Percentiles rank a stretch among this genome's conserved stretches.
These are phyloP conservation scores for Lipomyces starkeyi DNA, from an alignment of 805 yeast species.

Conservation along the genomic window DNA sequence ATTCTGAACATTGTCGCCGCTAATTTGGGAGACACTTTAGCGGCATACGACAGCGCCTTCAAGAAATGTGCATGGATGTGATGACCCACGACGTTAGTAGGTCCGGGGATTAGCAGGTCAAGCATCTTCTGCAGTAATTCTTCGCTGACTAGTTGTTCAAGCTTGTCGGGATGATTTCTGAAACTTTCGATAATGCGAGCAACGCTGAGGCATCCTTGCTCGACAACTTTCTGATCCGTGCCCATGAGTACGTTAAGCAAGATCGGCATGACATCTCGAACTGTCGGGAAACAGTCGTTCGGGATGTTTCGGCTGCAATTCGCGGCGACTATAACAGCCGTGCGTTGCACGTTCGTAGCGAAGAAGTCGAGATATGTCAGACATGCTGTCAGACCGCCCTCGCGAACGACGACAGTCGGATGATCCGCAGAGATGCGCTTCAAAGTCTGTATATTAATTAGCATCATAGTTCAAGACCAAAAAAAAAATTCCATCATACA, in stretches of 20 bases:
- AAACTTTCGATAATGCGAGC: slow-evolving; percentile 63
- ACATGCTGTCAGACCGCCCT: slow-evolving; percentile 69
- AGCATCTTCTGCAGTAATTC: slow-evolving; percentile 45
- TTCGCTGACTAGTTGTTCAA: slow-evolving; percentile 53
- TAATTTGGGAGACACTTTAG: slow-evolving; percentile 52
- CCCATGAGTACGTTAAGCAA: slow-evolving; percentile 59
- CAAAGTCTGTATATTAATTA: slow-evolving; percentile 52
- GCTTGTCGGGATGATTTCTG: slow-evolving; percentile 49
- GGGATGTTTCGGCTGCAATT: slow-evolving; percentile 64
- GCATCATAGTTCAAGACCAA: slow-evolving; percentile 67
- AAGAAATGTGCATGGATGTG: slow-evolving; percentile 29
- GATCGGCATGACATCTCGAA: slow-evolving; percentile 64
- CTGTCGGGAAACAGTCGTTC: slow-evolving; percentile 51
- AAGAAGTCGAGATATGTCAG: slow-evolving; percentile 83
- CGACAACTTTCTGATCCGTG: slow-evolving; percentile 64
- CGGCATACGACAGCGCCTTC: slow-evolving; percentile 54
- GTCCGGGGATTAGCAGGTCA: slow-evolving; percentile 26
- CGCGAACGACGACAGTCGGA: slow-evolving; percentile 50
- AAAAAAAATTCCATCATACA: slow-evolving; percentile 51
- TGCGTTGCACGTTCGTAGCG: slow-evolving; percentile 85
- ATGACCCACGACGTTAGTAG: slow-evolving; percentile 28
- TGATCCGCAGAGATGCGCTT: slow-evolving; percentile 46
- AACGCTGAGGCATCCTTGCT: slow-evolving; percentile 68
- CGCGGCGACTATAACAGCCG: slow-evolving; percentile 74
- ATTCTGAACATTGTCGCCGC: slow-evolving; percentile 56